Conservation (phyloP, 352 stramenopile genomes). For the Pythium biforme region DNA sequence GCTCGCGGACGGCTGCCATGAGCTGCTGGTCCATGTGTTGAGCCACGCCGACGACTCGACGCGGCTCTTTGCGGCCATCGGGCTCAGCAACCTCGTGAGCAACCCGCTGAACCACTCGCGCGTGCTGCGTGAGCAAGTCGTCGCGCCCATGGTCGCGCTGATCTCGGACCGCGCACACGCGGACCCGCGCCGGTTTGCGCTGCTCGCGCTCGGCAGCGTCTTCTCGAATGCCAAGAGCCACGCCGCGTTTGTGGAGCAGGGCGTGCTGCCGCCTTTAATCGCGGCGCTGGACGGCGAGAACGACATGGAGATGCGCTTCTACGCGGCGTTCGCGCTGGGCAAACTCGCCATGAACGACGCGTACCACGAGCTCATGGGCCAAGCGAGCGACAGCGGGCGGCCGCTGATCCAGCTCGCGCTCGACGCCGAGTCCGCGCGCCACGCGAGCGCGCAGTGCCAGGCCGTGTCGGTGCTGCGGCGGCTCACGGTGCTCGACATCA, state of each 20-base stretch:
- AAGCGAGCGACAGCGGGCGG: slow-evolving; percentile 46
- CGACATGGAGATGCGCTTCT: slow-evolving; percentile 91
- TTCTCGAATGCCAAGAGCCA: slow-evolving; percentile 69
- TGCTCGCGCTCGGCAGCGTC: slow-evolving; percentile 85
- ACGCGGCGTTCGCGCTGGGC: slow-evolving; percentile 91
- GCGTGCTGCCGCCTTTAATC: slow-evolving; percentile 72
- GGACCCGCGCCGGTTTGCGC: slow-evolving; percentile 74
- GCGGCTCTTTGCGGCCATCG: slow-evolving; percentile 86
- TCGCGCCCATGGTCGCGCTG: slow-evolving; percentile 56
- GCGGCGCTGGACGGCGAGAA: slow-evolving; percentile 55
- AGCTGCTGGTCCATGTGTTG: slow-evolving; percentile 79
- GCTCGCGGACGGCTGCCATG: slow-evolving; percentile 70
- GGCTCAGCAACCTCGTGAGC: slow-evolving; percentile 89
- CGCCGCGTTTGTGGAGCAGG: slow-evolving; percentile 59
- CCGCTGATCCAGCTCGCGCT: slow-evolving; percentile 58
- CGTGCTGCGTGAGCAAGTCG: slow-evolving; percentile 61
- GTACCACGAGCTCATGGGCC: slow-evolving; percentile 64
- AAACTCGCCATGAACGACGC: slow-evolving; percentile 89
- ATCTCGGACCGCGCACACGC: slow-evolving; percentile 35
- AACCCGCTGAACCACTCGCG: slow-evolving; percentile 81
- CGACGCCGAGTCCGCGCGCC: slow-evolving; percentile 39
- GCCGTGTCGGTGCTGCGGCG: slow-evolving; percentile 89
- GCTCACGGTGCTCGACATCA: slow-evolving; percentile 79
- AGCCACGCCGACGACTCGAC: slow-evolving; percentile 60
- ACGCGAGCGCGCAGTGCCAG: slow-evolving; percentile 82